Evolutionary conservation across 73 alveolate genomes (phyloP).

Genomic region (Tetrahymena thermophila): DNA sequence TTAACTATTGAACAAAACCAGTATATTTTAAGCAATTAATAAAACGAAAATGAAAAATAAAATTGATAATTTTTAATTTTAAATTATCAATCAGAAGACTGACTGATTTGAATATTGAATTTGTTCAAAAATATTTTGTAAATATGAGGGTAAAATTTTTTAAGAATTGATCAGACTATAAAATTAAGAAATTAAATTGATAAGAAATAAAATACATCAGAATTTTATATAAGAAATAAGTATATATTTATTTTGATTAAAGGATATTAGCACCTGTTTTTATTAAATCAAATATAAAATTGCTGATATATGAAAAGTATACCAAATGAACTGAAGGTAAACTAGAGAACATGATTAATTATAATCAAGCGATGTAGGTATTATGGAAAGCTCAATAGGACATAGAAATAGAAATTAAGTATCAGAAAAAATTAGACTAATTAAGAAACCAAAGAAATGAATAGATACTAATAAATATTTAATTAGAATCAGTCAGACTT

Average conservation of each 20-base stretch:
- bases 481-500: background rate
- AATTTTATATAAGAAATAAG: too few species aligned
- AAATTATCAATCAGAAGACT: too few species aligned
- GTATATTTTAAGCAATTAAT: too few species aligned
- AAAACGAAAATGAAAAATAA: too few species aligned
- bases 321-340: background rate
- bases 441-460: background rate
- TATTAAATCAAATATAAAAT: too few species aligned
- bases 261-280: background rate
- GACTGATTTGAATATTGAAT: too few species aligned
- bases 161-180: background rate
- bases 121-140: too few species aligned
- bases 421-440: background rate
- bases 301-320: too few species aligned
- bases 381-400: background rate
- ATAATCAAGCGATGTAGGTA: background rate
- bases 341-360: too few species aligned
- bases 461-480: background rate
- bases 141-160: background rate
- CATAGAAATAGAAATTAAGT: background rate
- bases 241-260: background rate
- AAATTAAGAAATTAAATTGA: too few species aligned
- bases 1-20: too few species aligned
- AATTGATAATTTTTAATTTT: too few species aligned
- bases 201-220: background rate